phyloP scores from a whole-genome alignment of 148 eudicot genomes.

The Vaccinium darrowii region DNA sequence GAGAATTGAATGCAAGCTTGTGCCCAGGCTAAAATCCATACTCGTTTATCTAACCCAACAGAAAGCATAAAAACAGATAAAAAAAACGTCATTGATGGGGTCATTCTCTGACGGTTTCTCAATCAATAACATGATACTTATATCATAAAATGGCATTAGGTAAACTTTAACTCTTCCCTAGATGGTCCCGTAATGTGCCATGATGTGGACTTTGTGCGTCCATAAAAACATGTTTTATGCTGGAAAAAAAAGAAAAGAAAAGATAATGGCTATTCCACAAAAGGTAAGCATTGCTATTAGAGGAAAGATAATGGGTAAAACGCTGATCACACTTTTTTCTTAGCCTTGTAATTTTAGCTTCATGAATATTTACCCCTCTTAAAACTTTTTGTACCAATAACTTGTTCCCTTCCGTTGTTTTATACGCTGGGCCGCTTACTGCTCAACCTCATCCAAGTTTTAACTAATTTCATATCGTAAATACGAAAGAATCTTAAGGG shows the following conservation, averaged over 20 bases:
- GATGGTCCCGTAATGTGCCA: conserved; percentile 1
- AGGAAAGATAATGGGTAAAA: neutral
- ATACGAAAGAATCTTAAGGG: neutral
- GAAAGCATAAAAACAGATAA: neutral
- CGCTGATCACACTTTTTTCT: too few relatives aligned
- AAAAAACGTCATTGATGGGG: neutral
- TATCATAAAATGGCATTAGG: neutral
- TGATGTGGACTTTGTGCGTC: neutral
- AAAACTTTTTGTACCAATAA: neutral
- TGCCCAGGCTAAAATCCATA: conserved; percentile 71
- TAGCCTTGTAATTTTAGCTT: neutral
- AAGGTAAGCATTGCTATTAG: neutral
- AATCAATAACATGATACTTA: neutral
- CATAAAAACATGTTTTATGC: neutral
- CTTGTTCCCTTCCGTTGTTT: neutral
- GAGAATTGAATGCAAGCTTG: conserved; percentile 85
- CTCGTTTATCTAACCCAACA: conserved; percentile 56
- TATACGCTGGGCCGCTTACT: neutral
- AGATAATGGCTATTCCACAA: neutral
- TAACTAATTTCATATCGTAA: neutral
- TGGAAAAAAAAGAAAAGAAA: neutral
- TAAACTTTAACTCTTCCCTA: neutral
- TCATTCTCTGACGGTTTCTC: conserved; percentile 12
- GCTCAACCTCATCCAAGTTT: neutral
- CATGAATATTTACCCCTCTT: neutral